Evolutionary conservation across 2,329 filamentous ascomycete genomes (phyloP), one percentile per base, ranked within the genome.

Genomic region (Venturia effusa): DNA sequence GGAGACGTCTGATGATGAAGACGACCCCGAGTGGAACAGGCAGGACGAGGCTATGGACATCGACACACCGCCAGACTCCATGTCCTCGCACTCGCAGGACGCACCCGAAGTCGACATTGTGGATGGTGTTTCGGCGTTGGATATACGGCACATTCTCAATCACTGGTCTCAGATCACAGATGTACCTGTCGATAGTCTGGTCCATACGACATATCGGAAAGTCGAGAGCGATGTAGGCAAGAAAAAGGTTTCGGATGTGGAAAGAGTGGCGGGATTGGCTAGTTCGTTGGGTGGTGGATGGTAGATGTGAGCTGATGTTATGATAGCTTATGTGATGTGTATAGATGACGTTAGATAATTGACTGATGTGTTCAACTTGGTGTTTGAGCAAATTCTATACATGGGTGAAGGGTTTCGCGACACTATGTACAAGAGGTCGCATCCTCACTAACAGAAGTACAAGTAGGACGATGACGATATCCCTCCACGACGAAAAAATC

Each of bases 181-280:
- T 62, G 85, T 96, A 68, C 81, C 84, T 32, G 76, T 89, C 71
- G 84, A 87, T 66, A 90, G 83, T 72, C 78, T 99, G 71, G 84
- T 86, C 64, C 90, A 88, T 74, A 99, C 94, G 64, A 95, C 86
- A 61, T 99, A 90, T 78, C 86, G 94, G 67, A 88, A 92, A 75
- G 93, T 99, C 27, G 87, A 97, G 70, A 97, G 93, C 77, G 91
- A 97, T 73, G 91, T 99, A 54, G 94, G 94, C 61, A 96, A 94
- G 78, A 83, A 73, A 71, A 83, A 73, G 71, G 80, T 74, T 79
- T 81, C 81, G 66, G 88, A 92, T 72, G 88, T 89, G 54, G 89
- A 95, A 71, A 84, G 87, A 66, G 92, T 96, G 48, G 88, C 92
- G 65, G 91, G 94, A 71, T 81, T 99, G 71, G 93, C 93, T 59